A percentile compares a stretch with the other conserved stretches of the same genome.
These are phyloP conservation scores for Smittium culicis DNA, from an alignment of 371 early-diverging fungal species.

Conservation along the genomic window DNA sequence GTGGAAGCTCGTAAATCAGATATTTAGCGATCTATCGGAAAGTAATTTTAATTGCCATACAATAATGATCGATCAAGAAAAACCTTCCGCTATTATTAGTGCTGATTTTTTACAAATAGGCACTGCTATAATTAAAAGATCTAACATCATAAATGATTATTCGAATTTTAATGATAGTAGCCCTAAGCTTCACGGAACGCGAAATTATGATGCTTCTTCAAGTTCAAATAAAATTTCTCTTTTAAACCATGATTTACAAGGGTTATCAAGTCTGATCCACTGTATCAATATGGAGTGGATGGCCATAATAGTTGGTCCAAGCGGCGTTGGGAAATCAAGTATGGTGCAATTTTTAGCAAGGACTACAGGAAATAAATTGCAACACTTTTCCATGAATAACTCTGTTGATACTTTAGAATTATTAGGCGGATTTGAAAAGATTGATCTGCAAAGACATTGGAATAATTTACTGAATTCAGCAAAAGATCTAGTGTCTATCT, in stretches of 20 bases:
- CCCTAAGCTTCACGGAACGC: neutral
- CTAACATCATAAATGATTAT: constrained; percentile 10
- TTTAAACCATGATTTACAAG: constrained; percentile 48
- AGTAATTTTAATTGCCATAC: neutral
- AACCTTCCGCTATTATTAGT: constrained; percentile 16
- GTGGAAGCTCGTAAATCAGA: constrained; percentile 42
- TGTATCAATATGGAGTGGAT: constrained; percentile 84
- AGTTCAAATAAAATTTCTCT: constrained; percentile 17
- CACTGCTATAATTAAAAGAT: constrained; percentile 44
- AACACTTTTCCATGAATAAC: constrained; percentile 88
- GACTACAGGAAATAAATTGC: constrained; percentile 61
- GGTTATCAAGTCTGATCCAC: constrained; percentile 65
- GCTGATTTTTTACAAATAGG: constrained; percentile 43
- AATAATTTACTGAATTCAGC: neutral
- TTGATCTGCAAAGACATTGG: constrained; percentile 69
- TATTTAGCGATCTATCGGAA: constrained; percentile 35
- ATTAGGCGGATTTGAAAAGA: constrained; percentile 93
- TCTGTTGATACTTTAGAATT: constrained; percentile 91
- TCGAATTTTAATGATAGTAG: neutral
- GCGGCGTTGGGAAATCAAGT: constrained; percentile 77
- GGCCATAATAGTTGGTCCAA: constrained; percentile 80
- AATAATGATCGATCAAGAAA: neutral
- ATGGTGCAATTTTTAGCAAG: constrained; percentile 68
- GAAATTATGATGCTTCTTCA: neutral
- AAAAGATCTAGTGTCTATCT: neutral